phyloP scores from a whole-genome alignment of 495 filamentous ascomycete genomes.

The Collariella sp. region DNA sequence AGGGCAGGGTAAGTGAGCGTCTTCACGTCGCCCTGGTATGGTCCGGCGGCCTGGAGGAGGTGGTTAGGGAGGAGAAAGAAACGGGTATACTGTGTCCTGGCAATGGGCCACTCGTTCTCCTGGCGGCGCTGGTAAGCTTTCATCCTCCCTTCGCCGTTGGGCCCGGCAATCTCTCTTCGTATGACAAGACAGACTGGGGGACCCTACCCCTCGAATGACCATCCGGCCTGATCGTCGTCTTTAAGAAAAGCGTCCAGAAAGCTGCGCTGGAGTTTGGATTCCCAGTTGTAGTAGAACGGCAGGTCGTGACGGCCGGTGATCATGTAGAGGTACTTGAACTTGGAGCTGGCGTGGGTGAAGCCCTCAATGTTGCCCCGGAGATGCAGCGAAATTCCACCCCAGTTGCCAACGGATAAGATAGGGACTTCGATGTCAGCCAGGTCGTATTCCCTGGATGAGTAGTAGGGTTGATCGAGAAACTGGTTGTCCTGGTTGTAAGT shows the following conservation, averaged over 20 bases:
- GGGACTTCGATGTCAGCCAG: conserved; percentile 56
- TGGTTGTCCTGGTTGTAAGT: conserved; percentile 46
- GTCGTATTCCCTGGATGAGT: conserved; percentile 51
- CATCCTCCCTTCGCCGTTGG: conserved; percentile 52
- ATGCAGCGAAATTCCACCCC: conserved; percentile 56
- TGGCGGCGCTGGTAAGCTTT: conserved; percentile 40
- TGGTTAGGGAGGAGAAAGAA: conserved; percentile 43
- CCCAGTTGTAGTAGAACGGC: conserved; percentile 60
- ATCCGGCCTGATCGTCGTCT: conserved; percentile 50
- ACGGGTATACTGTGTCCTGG: conserved; percentile 49
- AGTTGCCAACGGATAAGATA: conserved; percentile 54
- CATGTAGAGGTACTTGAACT: conserved; percentile 57
- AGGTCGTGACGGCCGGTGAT: conserved; percentile 63
- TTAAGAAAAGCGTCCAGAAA: conserved; percentile 64
- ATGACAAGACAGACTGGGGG: conserved; percentile 50
- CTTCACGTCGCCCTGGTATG: conserved; percentile 9
- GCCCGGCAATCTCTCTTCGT: conserved; percentile 54
- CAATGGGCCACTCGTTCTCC: conserved; percentile 57
- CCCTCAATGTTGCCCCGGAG: conserved; percentile 59
- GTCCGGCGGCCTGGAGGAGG: conserved; percentile 24
- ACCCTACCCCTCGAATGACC: conserved; percentile 45
- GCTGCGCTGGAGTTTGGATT: conserved; percentile 54
- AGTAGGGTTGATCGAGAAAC: conserved; percentile 54
- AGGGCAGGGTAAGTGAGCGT: conserved; percentile 49
- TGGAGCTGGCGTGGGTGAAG: conserved; percentile 49